A percentile compares a stretch with the other conserved stretches of the same genome.
phyloP scores from a whole-genome alignment of 768 basidiomycete species.

The Hypsizygus marmoreus region DNA sequence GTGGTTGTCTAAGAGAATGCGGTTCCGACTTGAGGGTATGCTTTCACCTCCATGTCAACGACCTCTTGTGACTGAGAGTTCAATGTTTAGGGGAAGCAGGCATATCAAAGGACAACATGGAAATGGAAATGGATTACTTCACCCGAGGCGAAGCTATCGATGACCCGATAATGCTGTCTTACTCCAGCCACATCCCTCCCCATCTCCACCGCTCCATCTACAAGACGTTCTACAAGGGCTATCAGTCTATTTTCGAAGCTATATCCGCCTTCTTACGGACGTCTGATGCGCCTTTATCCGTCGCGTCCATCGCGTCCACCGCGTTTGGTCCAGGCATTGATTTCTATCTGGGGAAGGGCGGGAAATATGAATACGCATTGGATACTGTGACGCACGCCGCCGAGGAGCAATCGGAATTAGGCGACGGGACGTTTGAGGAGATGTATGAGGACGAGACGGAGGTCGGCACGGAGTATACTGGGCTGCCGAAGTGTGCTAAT shows the following conservation, averaged over 20 bases:
- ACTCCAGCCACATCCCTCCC: constrained; percentile 10
- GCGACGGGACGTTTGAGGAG: constrained; percentile 13
- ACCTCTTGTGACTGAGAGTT: not conserved
- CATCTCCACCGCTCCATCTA: constrained; percentile 7
- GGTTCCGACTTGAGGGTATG: constrained; percentile 18
- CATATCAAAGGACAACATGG: constrained; percentile 8
- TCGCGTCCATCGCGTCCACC: not conserved
- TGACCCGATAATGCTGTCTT: not conserved
- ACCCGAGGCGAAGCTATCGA: constrained; percentile 6
- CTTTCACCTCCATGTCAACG: not conserved
- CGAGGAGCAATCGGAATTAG: constrained; percentile 7
- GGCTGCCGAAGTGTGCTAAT: constrained; percentile 13
- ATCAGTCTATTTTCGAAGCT: constrained; percentile 5
- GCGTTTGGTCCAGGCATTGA: constrained; percentile 1
- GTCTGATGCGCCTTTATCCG: not conserved
- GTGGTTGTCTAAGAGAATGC: constrained; percentile 16
- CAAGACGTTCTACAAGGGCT: constrained; percentile 19
- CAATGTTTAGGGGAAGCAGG: constrained; percentile 10
- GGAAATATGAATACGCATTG: constrained; percentile 14
- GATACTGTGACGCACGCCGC: constrained; percentile 14
- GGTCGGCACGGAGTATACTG: not conserved
- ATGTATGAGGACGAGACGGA: constrained; percentile 6
- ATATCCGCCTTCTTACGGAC: not conserved
- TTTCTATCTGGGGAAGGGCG: constrained; percentile 15
- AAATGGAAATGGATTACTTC: constrained; percentile 3